These are phyloP conservation scores for Podila epicladia DNA, from an alignment of 192 early-diverging fungal species.

Conservation along the genomic window DNA sequence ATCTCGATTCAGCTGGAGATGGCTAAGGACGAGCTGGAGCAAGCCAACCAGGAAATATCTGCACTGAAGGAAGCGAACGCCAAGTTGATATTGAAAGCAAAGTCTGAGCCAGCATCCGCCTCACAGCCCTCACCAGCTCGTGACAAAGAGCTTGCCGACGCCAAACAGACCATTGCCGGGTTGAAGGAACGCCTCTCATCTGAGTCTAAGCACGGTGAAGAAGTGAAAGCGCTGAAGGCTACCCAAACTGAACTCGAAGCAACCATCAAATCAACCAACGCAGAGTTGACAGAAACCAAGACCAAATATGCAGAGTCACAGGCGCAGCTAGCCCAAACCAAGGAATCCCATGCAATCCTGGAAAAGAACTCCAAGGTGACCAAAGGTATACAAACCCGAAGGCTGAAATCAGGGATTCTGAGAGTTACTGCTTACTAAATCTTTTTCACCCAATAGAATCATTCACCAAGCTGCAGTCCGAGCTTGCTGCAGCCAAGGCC, in stretches of 20 bases:
- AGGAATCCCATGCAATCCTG: slow-evolving; percentile 1
- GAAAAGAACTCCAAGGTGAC: slow-evolving; percentile 6
- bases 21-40: slow-evolving; percentile 33
- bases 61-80: slow-evolving; percentile 15
- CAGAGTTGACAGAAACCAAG: slow-evolving; percentile 10
- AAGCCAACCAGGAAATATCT: slow-evolving; percentile 24
- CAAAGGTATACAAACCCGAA: background rate
- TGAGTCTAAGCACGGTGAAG: slow-evolving; percentile 2
- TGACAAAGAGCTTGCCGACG: slow-evolving; percentile 17
- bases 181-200: slow-evolving; percentile 14
- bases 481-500: slow-evolving; percentile 6
- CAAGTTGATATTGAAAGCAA: slow-evolving; percentile 12
- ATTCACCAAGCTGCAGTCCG: background rate
- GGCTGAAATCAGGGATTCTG: background rate
- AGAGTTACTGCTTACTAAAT: no score
- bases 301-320: background rate
- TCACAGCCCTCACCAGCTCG: slow-evolving; percentile 3
- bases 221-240: slow-evolving; percentile 2
- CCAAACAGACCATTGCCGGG: slow-evolving; percentile 21
- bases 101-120: background rate
- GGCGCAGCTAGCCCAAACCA: slow-evolving; percentile 13
- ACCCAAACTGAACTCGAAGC: slow-evolving; percentile 15
- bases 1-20: slow-evolving; percentile 33
- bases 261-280: background rate
- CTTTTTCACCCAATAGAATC: background rate